Conservation (phyloP, 2,329 filamentous ascomycete species). For the Teratosphaeria pseudoeucalypti region DNA sequence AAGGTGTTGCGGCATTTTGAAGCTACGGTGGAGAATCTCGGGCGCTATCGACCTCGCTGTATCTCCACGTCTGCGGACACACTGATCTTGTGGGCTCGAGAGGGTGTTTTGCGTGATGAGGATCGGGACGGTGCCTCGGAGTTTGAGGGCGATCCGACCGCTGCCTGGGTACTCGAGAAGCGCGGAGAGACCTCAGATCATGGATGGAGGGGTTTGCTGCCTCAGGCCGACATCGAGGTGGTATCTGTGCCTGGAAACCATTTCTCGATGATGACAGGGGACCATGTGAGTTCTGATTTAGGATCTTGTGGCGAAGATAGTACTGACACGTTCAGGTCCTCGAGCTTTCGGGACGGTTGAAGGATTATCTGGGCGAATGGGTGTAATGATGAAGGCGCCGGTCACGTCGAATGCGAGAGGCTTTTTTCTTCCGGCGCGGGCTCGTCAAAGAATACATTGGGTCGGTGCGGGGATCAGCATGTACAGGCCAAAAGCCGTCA, state of each 20-base stretch:
- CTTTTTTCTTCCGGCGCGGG: too few species aligned
- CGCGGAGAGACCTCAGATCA: not conserved
- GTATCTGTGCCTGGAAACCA: not conserved
- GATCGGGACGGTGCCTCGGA: not conserved
- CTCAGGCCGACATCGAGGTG: not conserved
- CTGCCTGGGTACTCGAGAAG: not conserved
- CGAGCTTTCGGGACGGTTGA: too few species aligned
- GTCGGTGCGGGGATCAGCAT: too few species aligned
- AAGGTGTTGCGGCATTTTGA: not conserved
- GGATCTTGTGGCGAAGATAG: not conserved
- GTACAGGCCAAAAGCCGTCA: too few species aligned
- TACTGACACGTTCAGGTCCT: not conserved
- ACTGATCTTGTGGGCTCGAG: not conserved
- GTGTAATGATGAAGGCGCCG: too few species aligned
- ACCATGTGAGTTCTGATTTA: not conserved
- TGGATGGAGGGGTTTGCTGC: not conserved
- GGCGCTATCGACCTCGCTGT: not conserved
- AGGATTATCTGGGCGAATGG: too few species aligned
- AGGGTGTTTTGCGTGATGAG: not conserved
- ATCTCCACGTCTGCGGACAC: not conserved
- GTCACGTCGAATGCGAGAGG: too few species aligned
- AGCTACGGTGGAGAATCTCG: not conserved
- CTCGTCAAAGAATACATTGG: too few species aligned
- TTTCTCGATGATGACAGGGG: not conserved
- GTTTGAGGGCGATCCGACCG: not conserved